These are phyloP conservation scores for Beauveria varroae DNA, from an alignment of 2,329 filamentous ascomycete genomes.

Conservation along the genomic window DNA sequence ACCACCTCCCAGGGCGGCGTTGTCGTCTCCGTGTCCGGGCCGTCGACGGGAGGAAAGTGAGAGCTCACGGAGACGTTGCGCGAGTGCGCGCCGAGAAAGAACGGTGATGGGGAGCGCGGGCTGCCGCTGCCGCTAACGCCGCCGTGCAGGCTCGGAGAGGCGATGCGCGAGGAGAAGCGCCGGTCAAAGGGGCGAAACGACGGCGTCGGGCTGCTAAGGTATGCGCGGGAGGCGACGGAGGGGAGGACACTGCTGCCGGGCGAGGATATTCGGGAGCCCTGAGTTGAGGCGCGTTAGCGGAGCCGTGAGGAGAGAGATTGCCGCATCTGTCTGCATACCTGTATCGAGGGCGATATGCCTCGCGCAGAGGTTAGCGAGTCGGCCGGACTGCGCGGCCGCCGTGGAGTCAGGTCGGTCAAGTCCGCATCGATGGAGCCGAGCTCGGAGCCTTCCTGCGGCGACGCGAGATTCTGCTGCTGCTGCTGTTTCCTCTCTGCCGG, in stretches of 20 bases:
- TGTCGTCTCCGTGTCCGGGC: slow-evolving; percentile 59
- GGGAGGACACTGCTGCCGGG: slow-evolving; percentile 69
- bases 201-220: slow-evolving; percentile 63
- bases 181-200: slow-evolving; percentile 91
- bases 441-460: slow-evolving; percentile 28
- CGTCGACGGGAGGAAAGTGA: slow-evolving; percentile 49
- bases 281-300: slow-evolving; percentile 21
- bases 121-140: slow-evolving; percentile 24
- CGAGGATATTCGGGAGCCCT: slow-evolving; percentile 57
- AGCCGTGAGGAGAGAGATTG: neutral
- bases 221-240: slow-evolving; percentile 58
- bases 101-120: slow-evolving; percentile 68
- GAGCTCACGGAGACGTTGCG: slow-evolving; percentile 74
- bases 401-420: slow-evolving; percentile 35
- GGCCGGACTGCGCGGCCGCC: slow-evolving; percentile 45
- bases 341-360: slow-evolving; percentile 71
- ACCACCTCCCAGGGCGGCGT: slow-evolving; percentile 94
- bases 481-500: slow-evolving; percentile 30
- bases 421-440: slow-evolving; percentile 25
- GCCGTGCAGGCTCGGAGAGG: slow-evolving; percentile 39
- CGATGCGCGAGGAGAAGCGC: slow-evolving; percentile 82
- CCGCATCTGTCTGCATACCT: slow-evolving; percentile 39
- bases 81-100: slow-evolving; percentile 68
- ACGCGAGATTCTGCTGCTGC: slow-evolving; percentile 15
- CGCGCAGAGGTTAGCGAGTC: slow-evolving; percentile 60